Evolutionary conservation across 1,284 basidiomycete genomes (phyloP), one percentile per base, ranked within the genome.

Genomic region (Nidula niveotomentosa): DNA sequence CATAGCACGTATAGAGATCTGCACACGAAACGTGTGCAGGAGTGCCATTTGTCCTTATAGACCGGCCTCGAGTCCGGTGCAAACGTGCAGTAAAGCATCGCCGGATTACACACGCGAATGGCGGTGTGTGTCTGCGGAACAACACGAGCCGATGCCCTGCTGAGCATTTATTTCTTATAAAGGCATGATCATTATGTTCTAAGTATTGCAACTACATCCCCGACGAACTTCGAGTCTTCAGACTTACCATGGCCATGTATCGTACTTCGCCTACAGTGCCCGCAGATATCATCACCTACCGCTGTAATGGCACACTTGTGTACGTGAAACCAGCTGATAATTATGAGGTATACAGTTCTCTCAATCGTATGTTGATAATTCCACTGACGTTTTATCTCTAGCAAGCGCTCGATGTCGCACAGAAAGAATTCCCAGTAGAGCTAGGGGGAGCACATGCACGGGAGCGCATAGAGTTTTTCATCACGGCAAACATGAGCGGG

Each of bases 381-480:
- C 35, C n/a, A 13, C 41, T 51, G 43, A 37, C 47, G 17, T 37
- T 39, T 52, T 39, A 52, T 55, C 13, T 49, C 7, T 51, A 88
- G 86, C 66, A 80, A 67, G 86, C 84, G 0, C 58, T 88, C n/a
- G 67, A 75, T 9, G 70, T 75, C 34, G 86, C 81, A 0, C 72
- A 75, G 13, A 68, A 76, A 58, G 78, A 74, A 63, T 85, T 73
- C 63, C 70, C 75, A 0, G 70, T 71, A 3, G 73, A 79, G 46
- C 78, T 88, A 30, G 64, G 58, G 13, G 54, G 63, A 9, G 23
- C 23, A 2, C 56, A 81, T 9, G 61, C 71, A 2, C 69, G 74
- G 35, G 62, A 74, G 0, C 72, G 74, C 2, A 78, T 88, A 6
- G 67, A 73, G 6, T 79, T 89, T 59, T 74, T 68, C 15, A 65